Evolutionary conservation across 768 basidiomycete species (phyloP), one percentile per base, ranked within the genome.

Genomic region (Panellus pusillus): DNA sequence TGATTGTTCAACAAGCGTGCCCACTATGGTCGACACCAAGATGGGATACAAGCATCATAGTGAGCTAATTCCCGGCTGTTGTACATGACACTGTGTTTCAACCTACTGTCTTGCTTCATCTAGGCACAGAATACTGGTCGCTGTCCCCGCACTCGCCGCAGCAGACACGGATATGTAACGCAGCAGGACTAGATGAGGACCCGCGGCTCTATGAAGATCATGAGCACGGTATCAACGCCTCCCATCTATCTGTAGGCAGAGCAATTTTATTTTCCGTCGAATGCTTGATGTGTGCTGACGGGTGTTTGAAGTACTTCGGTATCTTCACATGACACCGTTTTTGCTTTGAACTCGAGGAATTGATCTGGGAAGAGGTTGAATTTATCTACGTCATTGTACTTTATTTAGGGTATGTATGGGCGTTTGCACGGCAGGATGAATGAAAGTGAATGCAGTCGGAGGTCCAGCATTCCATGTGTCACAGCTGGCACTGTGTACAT

Each of bases 281-380:
- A 2, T 12, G 24, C 29, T 18, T 29, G 31, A 15, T 32, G 9
- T n/a, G 31, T 28, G 18, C 27, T 44, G 13, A 46, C 37, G 11
- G 28, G 29, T 24, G 8, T n/a, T 15, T 1, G n/a, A 37, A 55
- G 55, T 60, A 60, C 40, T 60, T 60, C 17, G 58, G 58, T 6
- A 60, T 60, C 17, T 60, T 60, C 27, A 60, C 20, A 60, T 60
- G 58, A 51, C 53, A 11, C 58, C 58, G 13, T 60, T 55, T 20
- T 55, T 60, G 28, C 13, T 50, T 6, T 50, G 20, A 44, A 48
- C 48, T 44, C 48, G 53, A 54, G 40, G 40, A n/a, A n/a, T n/a
- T n/a, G n/a, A n/a, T n/a, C n/a, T n/a, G n/a, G n/a, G n/a, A n/a
- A n/a, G n/a, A n/a, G n/a, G n/a, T n/a, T n/a, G n/a, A n/a, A n/a